Conservation (phyloP, 2,329 filamentous ascomycete species). For the Sphaceloma murrayae region DNA sequence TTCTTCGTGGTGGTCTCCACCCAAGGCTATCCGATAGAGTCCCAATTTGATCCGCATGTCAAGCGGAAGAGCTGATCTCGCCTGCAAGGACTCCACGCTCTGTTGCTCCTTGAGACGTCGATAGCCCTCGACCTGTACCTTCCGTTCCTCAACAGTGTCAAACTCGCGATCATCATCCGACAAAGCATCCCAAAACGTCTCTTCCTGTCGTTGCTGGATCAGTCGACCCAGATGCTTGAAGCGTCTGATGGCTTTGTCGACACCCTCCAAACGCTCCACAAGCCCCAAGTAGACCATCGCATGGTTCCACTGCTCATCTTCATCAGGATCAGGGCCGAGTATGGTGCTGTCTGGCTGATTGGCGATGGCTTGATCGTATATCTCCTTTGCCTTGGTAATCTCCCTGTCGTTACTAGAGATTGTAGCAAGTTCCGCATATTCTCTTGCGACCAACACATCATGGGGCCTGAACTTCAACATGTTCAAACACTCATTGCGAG, state of each 20-base stretch:
- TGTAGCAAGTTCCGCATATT: constrained; percentile 46
- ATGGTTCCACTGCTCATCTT: constrained; percentile 61
- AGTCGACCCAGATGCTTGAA: constrained; percentile 68
- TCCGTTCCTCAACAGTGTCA: constrained; percentile 64
- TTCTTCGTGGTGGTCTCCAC: constrained; percentile 48
- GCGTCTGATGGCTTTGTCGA: constrained; percentile 55
- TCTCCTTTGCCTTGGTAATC: constrained; percentile 23
- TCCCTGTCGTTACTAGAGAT: constrained; percentile 22
- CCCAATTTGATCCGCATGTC: constrained; percentile 80
- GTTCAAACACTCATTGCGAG: constrained; percentile 43
- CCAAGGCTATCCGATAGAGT: constrained; percentile 66
- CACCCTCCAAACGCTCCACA: constrained; percentile 55
- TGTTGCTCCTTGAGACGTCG: constrained; percentile 40
- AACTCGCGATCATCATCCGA: constrained; percentile 67
- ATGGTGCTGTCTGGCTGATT: constrained; percentile 33
- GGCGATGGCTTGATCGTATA: constrained; percentile 45
- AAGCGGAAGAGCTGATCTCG: constrained; percentile 58
- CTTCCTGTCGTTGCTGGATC: constrained; percentile 65
- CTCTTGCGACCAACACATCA: constrained; percentile 45
- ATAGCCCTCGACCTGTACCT: constrained; percentile 54
- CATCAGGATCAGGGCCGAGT: constrained; percentile 27
- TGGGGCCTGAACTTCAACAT: constrained; percentile 46
- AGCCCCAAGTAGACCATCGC: constrained; percentile 79
- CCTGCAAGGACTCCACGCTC: constrained; percentile 20
- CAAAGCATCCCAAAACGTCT: constrained; percentile 65